Conservation (phyloP, 2,329 filamentous ascomycete genomes). For the Exophiala sideris region DNA sequence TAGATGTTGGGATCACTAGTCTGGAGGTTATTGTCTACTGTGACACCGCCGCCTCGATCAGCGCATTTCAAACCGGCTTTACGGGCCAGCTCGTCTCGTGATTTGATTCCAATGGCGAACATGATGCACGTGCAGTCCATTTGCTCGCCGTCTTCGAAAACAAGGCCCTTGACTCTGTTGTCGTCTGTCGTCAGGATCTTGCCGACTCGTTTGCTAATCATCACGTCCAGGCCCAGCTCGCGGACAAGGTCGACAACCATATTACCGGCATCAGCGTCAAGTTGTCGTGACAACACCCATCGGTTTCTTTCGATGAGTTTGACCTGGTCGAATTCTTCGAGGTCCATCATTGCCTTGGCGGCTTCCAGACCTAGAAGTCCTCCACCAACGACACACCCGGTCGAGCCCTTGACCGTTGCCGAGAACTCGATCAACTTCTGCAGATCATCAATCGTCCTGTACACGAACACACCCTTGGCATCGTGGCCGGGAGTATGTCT, state of each 20-base stretch:
- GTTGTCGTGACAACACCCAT: slow-evolving; percentile 78
- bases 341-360: slow-evolving; percentile 86
- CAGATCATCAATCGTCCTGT: slow-evolving; percentile 79
- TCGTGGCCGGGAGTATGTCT: slow-evolving; percentile 71
- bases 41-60: slow-evolving; percentile 70
- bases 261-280: slow-evolving; percentile 75
- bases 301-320: slow-evolving; percentile 76
- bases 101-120: slow-evolving; percentile 83
- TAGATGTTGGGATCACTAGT: slow-evolving; percentile 74
- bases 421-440: slow-evolving; percentile 73
- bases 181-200: slow-evolving; percentile 65
- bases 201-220: slow-evolving; percentile 72
- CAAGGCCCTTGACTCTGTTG: slow-evolving; percentile 68
- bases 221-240: slow-evolving; percentile 73
- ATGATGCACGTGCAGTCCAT: slow-evolving; percentile 78
- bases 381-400: slow-evolving; percentile 76
- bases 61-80: slow-evolving; percentile 69
- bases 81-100: slow-evolving; percentile 72
- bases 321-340: slow-evolving; percentile 69
- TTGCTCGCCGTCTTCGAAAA: slow-evolving; percentile 75
- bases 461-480: slow-evolving; percentile 82
- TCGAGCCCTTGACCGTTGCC: slow-evolving; percentile 61
- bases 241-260: slow-evolving; percentile 81
- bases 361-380: slow-evolving; percentile 83
- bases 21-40: slow-evolving; percentile 61